Evolutionary conservation across 2,329 filamentous ascomycete species (phyloP).

Genomic region (Gaeumannomyces sp.): DNA sequence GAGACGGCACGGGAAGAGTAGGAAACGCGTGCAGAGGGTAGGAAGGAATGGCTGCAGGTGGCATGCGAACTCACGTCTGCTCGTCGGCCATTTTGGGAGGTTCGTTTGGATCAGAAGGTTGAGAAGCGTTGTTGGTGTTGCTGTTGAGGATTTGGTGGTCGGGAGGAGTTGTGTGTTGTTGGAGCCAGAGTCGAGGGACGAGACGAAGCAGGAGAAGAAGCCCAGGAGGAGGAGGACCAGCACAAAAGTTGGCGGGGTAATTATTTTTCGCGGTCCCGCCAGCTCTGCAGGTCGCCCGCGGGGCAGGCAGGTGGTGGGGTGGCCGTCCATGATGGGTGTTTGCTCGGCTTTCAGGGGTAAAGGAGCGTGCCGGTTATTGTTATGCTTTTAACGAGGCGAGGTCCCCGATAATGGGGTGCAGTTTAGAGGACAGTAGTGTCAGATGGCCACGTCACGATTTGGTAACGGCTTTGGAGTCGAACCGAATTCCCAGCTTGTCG

Average conservation of each 20-base stretch:
- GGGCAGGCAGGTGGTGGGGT: background rate
- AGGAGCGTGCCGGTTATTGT: background rate
- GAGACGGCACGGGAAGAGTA: background rate
- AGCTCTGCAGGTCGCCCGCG: background rate
- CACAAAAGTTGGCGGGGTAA: slow-evolving; percentile 31
- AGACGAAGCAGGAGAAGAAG: slow-evolving; percentile 11
- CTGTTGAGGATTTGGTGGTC: slow-evolving; percentile 1
- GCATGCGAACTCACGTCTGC: slow-evolving; percentile 66
- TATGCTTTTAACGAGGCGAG: background rate
- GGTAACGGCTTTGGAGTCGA: too few relatives aligned
- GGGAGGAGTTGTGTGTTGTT: slow-evolving; percentile 4
- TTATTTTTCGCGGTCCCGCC: slow-evolving; percentile 23
- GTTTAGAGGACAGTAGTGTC: too few relatives aligned
- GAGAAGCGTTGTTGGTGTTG: slow-evolving; percentile 15
- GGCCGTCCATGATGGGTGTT: background rate
- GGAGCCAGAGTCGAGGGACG: slow-evolving; percentile 4
- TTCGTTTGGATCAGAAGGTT: slow-evolving; percentile 10
- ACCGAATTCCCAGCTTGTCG: too few relatives aligned
- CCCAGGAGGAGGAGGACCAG: slow-evolving; percentile 29
- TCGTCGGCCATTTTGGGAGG: slow-evolving; percentile 63
- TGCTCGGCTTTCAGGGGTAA: slow-evolving; percentile 3
- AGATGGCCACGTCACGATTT: too few relatives aligned
- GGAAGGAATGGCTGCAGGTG: background rate
- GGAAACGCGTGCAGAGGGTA: background rate
- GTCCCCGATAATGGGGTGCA: background rate